Percentiles rank a stretch among this genome's conserved stretches.
phyloP scores from a whole-genome alignment of 306 rosid genomes.

The Carpinus viminea region DNA sequence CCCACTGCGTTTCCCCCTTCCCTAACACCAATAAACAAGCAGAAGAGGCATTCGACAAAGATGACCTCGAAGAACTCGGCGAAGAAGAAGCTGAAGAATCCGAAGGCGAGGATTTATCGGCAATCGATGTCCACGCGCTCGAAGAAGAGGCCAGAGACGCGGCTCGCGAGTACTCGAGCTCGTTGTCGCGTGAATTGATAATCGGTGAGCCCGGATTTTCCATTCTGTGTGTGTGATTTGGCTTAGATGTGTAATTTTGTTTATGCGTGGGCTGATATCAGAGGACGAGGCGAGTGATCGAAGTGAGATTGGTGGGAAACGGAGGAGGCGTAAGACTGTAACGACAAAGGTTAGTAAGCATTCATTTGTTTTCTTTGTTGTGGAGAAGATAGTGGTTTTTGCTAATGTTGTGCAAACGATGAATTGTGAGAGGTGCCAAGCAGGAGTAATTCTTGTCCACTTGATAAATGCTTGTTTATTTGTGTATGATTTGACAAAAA shows the following conservation, averaged over 20 bases:
- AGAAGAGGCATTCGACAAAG: not conserved
- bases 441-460: not conserved
- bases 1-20: constrained; percentile 32
- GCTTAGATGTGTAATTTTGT: not conserved
- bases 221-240: not conserved
- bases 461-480: too few relatives aligned
- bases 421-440: too few relatives aligned
- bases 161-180: constrained; percentile 57
- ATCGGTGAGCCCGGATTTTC: constrained; percentile 38
- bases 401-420: not conserved
- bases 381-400: not conserved
- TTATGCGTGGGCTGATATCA: constrained; percentile 34
- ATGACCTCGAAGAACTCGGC: constrained; percentile 23
- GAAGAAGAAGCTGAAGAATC: constrained; percentile 27
- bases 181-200: constrained; percentile 51
- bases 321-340: constrained; percentile 45
- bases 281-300: constrained; percentile 57
- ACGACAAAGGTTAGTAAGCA: constrained; percentile 47
- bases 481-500: not conserved
- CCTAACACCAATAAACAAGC: not conserved
- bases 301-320: constrained; percentile 42
- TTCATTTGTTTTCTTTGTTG: not conserved
- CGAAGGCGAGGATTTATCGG: constrained; percentile 32
- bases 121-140: constrained; percentile 48
- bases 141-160: constrained; percentile 71